Base-by-base conservation (phyloP, 2,329 filamentous ascomycete species). In the Cladosporium colombiae region DNA sequence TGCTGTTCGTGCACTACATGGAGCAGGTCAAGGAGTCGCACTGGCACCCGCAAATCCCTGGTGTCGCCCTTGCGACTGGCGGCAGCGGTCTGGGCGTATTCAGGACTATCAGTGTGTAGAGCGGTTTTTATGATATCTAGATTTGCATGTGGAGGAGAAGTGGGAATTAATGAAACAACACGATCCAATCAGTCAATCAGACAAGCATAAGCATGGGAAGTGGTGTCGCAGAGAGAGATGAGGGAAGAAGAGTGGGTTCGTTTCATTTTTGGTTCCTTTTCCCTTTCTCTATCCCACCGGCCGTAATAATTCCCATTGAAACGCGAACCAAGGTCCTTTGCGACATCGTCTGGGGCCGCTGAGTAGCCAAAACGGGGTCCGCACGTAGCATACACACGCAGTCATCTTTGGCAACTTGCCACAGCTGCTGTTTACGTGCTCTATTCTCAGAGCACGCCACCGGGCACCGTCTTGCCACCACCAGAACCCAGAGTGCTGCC, bases 31-130 rank as follows among this genome's bases (percentile, higher is more conserved):
- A 97, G 86, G 95, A 99, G 81, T 82, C 93, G 44, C 95, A 99
- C 81, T 99, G 95, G 94, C 94, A 98, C 81, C 91, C 91, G 37
- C 95, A 99, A 82, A 97, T 98, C 76, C 91, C 92, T 0, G 95
- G 95, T 33, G 89, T 88, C 37, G 81, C 98, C 68, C 89, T 98
- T 80, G 93, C 92, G 1, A 99, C 95, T 0, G 95, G 95, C 11
- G 90, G 93, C 74, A 89, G 89, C 79, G 88, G 88, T 61, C 97
- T 99, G 79, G 85, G 86, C 29, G 76, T 78, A 18, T 78, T 79
- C 68, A 79, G 78, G 72, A 79, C 77, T 11, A 79, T 79, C 65
- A 79, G 77, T 68, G 77, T 78, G 33, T 78, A 73, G 60, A 23
- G 27, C 44, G 14, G 23, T 6, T 21, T 57, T 23, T 33, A 57